Base-by-base conservation (phyloP, 441 rosid genomes). In the Capsella rubella region DNA sequence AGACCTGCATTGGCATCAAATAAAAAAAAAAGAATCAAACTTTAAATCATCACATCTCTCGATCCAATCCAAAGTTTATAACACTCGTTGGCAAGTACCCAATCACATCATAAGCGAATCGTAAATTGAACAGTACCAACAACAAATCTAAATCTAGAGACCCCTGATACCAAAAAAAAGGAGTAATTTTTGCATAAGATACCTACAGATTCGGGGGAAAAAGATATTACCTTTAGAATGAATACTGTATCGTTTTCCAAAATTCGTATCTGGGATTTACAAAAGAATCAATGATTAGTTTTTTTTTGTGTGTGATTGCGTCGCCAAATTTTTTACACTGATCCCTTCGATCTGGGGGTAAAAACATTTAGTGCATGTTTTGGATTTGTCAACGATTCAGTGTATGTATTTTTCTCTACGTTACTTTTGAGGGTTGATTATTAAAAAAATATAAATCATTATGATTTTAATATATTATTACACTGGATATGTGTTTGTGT, bases 311-410 rank as follows among this genome's bases (percentile, higher is more conserved):
- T 21, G 40, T 73, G 51, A 46, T 55, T 65, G 61, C 52, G 31
- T 39, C 43, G 71, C 66, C 57, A 63, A 47, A 25, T 0, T 34
- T 35, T 5, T 65, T 62, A 6, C 71, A 72, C n/a, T 54, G 72
- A 73, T 73, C 47, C 43, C 45, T 74, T 67, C 56, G 73, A 75
- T 75, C 78, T 60, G 73, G 28, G 28, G 16, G 61, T 2, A 74
- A 42, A 34, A 67, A 74, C 63, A 67, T 60, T 59, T 31, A 74
- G 61, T 66, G 78, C 39, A 42, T 73, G 12, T 18, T 47, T 64
- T 21, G 32, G 71, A 66, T 66, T 50, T 74, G 67, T 47, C 65
- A 46, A 61, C 53, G 75, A 71, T 71, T 74, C 61, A 67, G 34
- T 52, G 72, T 31, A 47, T 46, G 0, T 34, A 21, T 34, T 34